These are phyloP conservation scores for Magnusiomyces sp. DNA, from an alignment of 1,139 yeast species.

Conservation along the genomic window DNA sequence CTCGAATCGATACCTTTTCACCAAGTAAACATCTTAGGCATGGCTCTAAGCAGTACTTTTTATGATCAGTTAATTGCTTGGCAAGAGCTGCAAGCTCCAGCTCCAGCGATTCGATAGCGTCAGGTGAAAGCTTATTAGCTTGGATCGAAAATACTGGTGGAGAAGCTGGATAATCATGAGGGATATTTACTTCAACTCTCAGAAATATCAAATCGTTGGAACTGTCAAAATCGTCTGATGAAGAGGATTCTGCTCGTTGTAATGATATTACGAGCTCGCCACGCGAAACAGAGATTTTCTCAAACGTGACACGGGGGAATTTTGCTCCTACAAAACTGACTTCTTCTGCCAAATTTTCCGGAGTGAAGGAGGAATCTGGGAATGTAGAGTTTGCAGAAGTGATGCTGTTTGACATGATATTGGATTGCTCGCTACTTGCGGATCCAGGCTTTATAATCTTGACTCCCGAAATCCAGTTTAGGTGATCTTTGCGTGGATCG, in stretches of 20 bases:
- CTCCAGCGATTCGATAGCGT: constrained; percentile 43
- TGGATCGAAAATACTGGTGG: constrained; percentile 60
- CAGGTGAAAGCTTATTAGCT: constrained; percentile 56
- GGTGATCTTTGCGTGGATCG: constrained; percentile 29
- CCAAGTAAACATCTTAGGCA: constrained; percentile 75
- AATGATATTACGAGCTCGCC: constrained; percentile 70
- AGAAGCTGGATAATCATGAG: constrained; percentile 60
- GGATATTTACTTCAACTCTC: constrained; percentile 60
- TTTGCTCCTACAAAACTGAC: constrained; percentile 60
- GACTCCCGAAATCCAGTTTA: constrained; percentile 93
- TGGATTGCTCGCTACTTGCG: constrained; percentile 15
- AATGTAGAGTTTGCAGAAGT: too few relatives aligned
- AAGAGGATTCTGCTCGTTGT: constrained; percentile 49
- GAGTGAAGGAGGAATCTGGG: constrained; percentile 28
- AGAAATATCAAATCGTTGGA: constrained; percentile 60
- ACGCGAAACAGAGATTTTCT: constrained; percentile 77
- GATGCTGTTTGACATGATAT: too few relatives aligned
- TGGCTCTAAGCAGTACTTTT: constrained; percentile 69
- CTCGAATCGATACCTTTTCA: constrained; percentile 54
- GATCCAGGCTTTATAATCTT: constrained; percentile 54
- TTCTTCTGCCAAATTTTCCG: constrained; percentile 80
- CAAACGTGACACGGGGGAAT: constrained; percentile 80
- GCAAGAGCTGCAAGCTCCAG: constrained; percentile 49
- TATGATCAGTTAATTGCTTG: constrained; percentile 45
- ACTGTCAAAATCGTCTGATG: constrained; percentile 13